Conservation (phyloP, 2,329 filamentous ascomycete species). For the Neopestalotiopsis clavispora region DNA sequence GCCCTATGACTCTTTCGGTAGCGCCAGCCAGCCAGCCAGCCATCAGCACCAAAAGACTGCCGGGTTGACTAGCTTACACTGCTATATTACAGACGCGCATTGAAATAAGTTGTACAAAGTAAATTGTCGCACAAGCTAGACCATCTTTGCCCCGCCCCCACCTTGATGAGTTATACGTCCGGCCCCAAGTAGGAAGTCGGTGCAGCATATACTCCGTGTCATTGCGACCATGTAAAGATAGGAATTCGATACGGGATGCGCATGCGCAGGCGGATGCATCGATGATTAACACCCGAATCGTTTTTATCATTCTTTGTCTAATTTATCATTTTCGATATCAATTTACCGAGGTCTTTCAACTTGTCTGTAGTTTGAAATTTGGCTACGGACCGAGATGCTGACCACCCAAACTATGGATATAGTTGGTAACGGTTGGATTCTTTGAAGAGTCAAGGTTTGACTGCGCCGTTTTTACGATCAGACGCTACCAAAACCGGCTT, state of each 20-base stretch:
- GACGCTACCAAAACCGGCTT: not conserved
- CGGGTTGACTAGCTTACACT: not conserved
- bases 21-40: not conserved
- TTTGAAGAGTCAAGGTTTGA: not conserved
- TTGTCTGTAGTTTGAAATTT: not conserved
- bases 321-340: not conserved
- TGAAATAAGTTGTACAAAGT: not conserved
- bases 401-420: not conserved
- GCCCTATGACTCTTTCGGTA: constrained; percentile 5
- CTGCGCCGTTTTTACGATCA: not conserved
- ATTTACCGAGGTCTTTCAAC: not conserved
- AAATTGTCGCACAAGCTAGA: not conserved
- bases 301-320: not conserved
- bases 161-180: not conserved
- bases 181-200: not conserved
- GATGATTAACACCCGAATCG: not conserved
- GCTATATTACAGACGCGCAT: no score
- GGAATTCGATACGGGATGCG: not conserved
- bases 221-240: not conserved
- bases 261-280: not conserved
- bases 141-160: not conserved
- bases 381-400: not conserved
- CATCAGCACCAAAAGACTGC: constrained; percentile 7
- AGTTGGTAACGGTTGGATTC: no score
- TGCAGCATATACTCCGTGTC: not conserved